These are phyloP conservation scores for Pythium rhizo-oryzae DNA, from an alignment of 352 stramenopile genomes.

Conservation along the genomic window DNA sequence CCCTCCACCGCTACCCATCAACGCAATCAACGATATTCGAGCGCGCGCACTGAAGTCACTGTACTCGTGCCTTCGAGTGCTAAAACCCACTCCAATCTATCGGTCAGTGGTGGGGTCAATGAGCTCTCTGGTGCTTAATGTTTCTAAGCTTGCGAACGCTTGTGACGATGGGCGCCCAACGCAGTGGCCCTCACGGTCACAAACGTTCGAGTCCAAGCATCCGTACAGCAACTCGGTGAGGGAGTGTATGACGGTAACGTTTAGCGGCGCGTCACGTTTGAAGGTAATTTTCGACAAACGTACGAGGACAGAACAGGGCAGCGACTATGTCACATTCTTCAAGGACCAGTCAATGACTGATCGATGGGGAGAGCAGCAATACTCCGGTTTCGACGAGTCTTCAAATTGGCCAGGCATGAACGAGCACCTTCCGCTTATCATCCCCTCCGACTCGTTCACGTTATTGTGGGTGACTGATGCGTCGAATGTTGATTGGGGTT, in stretches of 20 bases:
- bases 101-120: neutral
- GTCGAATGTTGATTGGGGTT: constrained; percentile 90
- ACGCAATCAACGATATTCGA: constrained; percentile 57
- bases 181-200: constrained; percentile 47
- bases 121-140: constrained; percentile 19
- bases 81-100: neutral
- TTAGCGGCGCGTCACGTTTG: constrained; percentile 62
- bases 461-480: constrained; percentile 86
- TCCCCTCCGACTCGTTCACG: constrained; percentile 76
- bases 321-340: constrained; percentile 87
- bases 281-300: constrained; percentile 75
- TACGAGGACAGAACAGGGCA: constrained; percentile 65
- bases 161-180: constrained; percentile 48
- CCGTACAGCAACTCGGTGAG: constrained; percentile 80
- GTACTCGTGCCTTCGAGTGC: constrained; percentile 7
- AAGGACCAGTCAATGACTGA: constrained; percentile 75
- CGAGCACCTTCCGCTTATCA: constrained; percentile 68
- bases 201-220: constrained; percentile 86
- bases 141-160: constrained; percentile 52
- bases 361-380: constrained; percentile 64
- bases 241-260: constrained; percentile 83
- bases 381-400: constrained; percentile 58
- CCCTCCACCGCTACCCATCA: constrained; percentile 42
- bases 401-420: constrained; percentile 83
- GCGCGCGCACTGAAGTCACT: constrained; percentile 62